These are phyloP conservation scores for Kazachstania sp. DNA, from an alignment of 1,139 yeast genomes.

Conservation along the genomic window DNA sequence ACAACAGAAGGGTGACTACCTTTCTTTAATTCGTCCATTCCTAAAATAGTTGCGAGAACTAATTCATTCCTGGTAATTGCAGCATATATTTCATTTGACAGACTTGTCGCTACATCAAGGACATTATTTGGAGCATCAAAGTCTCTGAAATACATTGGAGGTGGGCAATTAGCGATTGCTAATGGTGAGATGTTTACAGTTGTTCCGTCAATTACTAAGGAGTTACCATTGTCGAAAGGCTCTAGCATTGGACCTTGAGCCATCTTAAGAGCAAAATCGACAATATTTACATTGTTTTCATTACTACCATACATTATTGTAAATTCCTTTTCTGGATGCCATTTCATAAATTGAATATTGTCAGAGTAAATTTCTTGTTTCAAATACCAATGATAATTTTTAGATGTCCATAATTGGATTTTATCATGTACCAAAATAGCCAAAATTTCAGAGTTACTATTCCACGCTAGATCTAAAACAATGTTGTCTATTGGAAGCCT, in stretches of 20 bases:
- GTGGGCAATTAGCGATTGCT: conserved; percentile 83
- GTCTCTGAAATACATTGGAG: conserved; percentile 77
- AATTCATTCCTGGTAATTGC: conserved; percentile 42
- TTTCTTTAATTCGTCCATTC: conserved; percentile 30
- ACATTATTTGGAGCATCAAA: conserved; percentile 47
- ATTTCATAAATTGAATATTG: conserved; percentile 46
- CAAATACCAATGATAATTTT: conserved; percentile 92
- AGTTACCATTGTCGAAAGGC: conserved; percentile 71
- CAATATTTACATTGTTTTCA: conserved; percentile 42
- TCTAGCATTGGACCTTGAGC: conserved; percentile 59
- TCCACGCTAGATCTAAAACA: conserved; percentile 64
- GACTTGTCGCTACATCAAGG: conserved; percentile 55
- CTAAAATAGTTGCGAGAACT: conserved; percentile 36
- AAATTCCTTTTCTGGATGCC: conserved; percentile 87
- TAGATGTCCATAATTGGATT: conserved; percentile 82
- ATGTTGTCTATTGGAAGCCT: conserved; percentile 47
- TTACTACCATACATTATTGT: conserved; percentile 58
- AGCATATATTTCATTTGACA: conserved; percentile 53
- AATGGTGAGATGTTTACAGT: conserved; percentile 75
- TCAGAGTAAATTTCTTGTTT: conserved; percentile 58
- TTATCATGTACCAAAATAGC: conserved; percentile 54
- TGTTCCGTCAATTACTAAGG: conserved; percentile 71
- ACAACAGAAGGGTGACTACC: conserved; percentile 44
- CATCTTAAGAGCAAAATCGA: conserved; percentile 59
- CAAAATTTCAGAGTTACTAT: conserved; percentile 69